Conservation (phyloP, 352 stramenopile genomes). For the Phytophthora tentaculata region DNA sequence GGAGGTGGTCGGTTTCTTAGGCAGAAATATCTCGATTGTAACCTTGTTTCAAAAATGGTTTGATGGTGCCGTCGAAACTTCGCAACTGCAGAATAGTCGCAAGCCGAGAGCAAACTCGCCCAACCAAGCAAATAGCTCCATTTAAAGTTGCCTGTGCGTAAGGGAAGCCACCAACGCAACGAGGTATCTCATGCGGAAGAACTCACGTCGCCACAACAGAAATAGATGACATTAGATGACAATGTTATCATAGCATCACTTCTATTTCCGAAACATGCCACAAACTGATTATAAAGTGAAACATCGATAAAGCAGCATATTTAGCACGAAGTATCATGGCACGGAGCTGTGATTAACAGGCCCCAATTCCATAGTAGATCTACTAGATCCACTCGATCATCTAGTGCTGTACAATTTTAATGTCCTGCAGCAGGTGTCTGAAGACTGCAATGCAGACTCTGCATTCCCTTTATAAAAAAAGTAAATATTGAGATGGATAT, state of each 20-base stretch:
- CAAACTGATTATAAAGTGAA: neutral
- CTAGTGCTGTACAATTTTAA: too few species aligned
- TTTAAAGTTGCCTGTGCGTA: neutral
- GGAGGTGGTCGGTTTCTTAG: constrained; percentile 16
- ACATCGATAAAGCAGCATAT: too few species aligned
- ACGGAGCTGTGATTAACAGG: too few species aligned
- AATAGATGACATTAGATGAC: neutral
- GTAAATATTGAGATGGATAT: too few species aligned
- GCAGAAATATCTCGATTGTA: constrained; percentile 12
- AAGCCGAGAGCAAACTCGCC: neutral
- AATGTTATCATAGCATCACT: too few species aligned
- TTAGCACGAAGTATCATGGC: too few species aligned
- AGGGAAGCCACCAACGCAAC: neutral
- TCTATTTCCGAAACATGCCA: neutral
- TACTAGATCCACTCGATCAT: too few species aligned
- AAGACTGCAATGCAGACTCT: too few species aligned
- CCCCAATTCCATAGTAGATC: too few species aligned
- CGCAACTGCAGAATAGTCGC: constrained; percentile 4
- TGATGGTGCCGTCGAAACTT: constrained; percentile 13
- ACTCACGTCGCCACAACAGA: neutral
- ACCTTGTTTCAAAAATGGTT: neutral
- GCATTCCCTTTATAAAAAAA: too few species aligned
- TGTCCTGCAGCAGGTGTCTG: too few species aligned
- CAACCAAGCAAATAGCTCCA: constrained; percentile 1
- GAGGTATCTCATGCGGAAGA: neutral